Evolutionary conservation across 768 basidiomycete species (phyloP), one percentile per base, ranked within the genome.

Genomic region (Trametes cingulata): DNA sequence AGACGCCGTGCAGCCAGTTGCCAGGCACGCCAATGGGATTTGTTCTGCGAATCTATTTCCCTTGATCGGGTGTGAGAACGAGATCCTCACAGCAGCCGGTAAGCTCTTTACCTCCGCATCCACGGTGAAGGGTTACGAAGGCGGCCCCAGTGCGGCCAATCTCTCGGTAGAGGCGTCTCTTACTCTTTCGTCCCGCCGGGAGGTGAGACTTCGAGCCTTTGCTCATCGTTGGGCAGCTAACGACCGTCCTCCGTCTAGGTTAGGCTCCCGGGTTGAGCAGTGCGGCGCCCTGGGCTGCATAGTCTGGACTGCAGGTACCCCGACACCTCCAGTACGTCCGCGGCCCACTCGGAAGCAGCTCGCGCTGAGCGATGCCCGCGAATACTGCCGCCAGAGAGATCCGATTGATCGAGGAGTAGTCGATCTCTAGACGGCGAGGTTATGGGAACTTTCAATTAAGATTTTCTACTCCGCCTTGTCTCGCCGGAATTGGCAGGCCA

Each of bases 31-130:
- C 52, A 60, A 48, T 54, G 14, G 20, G 40, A n/a, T 3, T 19
- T 15, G 9, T 41, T 12, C 12, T 24, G 6, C 25, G 20, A 41
- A 20, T 10, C 5, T 6, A 8, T 14, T 37, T 20, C 39, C 58
- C 5, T 35, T 25, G 13, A 4, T n/a, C 39, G 42, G 46, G 29
- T 54, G 59, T 50, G 59, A 33, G 59, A 49, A 17, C 19, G 12
- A 19, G 36, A 40, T 24, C 10, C 41, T 12, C 20, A 24, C 52
- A 60, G 37, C 39, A 35, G 42, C 59, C 59, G 59, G 52, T 41
- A 54, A 60, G 46, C 59, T 60, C 59, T 60, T 53, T 60, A 60
- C 59, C 40, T 60, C 59, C 59, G 46, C 59, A 52, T 36, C 52
- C 52, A 43, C 13, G 15, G 47, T 42, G 46, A 47, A 33, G 55